These are phyloP conservation scores for Simmondsia chinensis DNA, from an alignment of 148 eudicot species.

Conservation along the genomic window DNA sequence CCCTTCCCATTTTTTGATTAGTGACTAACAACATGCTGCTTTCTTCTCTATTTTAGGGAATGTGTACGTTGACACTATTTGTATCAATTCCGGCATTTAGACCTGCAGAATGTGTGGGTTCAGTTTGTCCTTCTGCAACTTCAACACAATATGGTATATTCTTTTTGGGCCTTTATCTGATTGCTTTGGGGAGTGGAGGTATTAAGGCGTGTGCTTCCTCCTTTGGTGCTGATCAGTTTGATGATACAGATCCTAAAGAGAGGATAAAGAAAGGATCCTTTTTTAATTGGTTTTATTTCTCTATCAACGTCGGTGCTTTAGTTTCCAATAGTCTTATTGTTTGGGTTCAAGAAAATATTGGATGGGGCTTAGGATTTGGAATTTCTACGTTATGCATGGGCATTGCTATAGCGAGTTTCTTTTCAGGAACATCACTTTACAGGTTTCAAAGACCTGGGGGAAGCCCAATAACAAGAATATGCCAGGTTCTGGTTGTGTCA, in stretches of 20 bases:
- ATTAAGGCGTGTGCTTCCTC: constrained; percentile 57
- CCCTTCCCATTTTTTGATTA: too few species aligned
- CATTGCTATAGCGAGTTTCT: constrained; percentile 48
- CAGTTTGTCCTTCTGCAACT: constrained; percentile 30
- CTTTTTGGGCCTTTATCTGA: constrained; percentile 50
- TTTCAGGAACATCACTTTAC: constrained; percentile 41
- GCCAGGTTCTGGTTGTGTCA: constrained; percentile 56
- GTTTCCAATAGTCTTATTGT: constrained; percentile 48
- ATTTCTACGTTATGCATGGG: constrained; percentile 57
- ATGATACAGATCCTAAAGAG: constrained; percentile 51
- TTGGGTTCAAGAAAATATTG: constrained; percentile 59
- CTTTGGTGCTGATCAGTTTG: constrained; percentile 65
- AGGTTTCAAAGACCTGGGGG: constrained; percentile 67
- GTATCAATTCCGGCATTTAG: too few species aligned
- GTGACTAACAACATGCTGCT: too few species aligned
- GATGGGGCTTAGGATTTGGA: constrained; percentile 68
- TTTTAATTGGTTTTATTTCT: constrained; percentile 64
- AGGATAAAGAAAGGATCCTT: constrained; percentile 57
- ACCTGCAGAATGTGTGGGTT: too few species aligned
- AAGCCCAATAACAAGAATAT: constrained; percentile 60
- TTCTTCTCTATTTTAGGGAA: too few species aligned
- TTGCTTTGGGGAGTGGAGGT: constrained; percentile 55
- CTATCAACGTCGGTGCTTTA: constrained; percentile 49
- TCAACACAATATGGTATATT: constrained; percentile 9
- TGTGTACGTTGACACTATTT: constrained; percentile 35